Conservation (phyloP, 345 rosid species). For the Pugionium dolabratum region DNA sequence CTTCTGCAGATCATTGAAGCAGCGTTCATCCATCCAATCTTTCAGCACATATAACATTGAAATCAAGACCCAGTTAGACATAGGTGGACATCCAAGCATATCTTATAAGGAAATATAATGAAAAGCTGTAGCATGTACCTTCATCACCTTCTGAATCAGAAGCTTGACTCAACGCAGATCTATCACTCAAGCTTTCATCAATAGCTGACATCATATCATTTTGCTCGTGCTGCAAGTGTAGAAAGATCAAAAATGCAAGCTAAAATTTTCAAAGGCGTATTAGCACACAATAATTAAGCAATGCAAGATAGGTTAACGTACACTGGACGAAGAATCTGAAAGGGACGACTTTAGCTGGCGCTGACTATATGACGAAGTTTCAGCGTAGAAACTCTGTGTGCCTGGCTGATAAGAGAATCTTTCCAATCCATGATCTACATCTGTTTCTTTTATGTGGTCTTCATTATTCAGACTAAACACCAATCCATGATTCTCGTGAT, state of each 20-base stretch:
- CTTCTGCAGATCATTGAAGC: conserved; percentile 54
- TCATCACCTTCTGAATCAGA: conserved; percentile 57
- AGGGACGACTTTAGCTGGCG: conserved; percentile 40
- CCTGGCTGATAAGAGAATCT: conserved; percentile 41
- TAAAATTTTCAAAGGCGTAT: conserved; percentile 8
- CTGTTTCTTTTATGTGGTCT: conserved; percentile 32
- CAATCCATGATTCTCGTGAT: conserved; percentile 38
- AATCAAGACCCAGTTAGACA: conserved; percentile 24
- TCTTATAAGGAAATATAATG: conserved; percentile 6
- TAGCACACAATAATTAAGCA: conserved; percentile 22
- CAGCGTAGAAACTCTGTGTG: conserved; percentile 41
- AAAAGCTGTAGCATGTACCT: conserved; percentile 34
- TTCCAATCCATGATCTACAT: conserved; percentile 33
- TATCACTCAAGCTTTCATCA: conserved; percentile 55
- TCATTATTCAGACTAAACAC: conserved; percentile 15
- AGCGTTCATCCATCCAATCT: conserved; percentile 42
- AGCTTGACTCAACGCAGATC: conserved; percentile 49
- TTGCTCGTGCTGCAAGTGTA: conserved; percentile 49
- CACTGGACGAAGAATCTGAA: conserved; percentile 55
- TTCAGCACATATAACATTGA: conserved; percentile 23
- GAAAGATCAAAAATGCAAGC: conserved; percentile 23
- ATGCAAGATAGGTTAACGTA: conserved; percentile 40
- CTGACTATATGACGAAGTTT: conserved; percentile 47
- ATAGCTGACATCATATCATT: conserved; percentile 53
- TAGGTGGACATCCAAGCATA: conserved; percentile 36